Percentiles rank a stretch among this genome's conserved stretches.
Evolutionary conservation across 2,329 filamentous ascomycete species (phyloP).

Genomic region (Diplocarpon rosae): DNA sequence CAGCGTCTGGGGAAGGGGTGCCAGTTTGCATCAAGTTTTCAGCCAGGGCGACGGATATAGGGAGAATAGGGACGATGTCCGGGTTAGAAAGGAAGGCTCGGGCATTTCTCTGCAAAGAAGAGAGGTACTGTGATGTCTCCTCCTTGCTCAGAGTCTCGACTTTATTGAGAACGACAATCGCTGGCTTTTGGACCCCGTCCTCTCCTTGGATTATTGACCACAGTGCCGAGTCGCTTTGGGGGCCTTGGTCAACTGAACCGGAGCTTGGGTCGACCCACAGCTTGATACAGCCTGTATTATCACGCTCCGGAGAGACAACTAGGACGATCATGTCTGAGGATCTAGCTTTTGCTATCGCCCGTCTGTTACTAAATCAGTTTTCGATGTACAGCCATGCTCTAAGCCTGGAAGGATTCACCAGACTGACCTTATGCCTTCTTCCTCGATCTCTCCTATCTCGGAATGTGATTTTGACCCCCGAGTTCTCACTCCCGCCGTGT

Average conservation of each 20-base stretch:
- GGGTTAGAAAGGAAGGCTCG: slow-evolving; percentile 29
- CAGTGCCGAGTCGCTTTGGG: slow-evolving; percentile 5
- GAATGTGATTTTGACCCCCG: slow-evolving; percentile 2
- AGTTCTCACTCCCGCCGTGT: slow-evolving; percentile 75
- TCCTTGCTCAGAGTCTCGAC: slow-evolving; percentile 36
- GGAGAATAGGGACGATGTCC: slow-evolving; percentile 32
- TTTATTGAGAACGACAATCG: slow-evolving; percentile 53
- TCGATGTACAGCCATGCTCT: no score
- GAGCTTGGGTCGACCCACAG: neutral
- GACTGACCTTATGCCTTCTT: slow-evolving; percentile 61
- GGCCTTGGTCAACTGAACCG: neutral
- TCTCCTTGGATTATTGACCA: slow-evolving; percentile 23
- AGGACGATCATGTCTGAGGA: slow-evolving; percentile 80
- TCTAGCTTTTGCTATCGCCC: slow-evolving; percentile 69
- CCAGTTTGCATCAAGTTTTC: neutral
- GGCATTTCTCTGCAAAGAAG: slow-evolving; percentile 22
- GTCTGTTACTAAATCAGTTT: slow-evolving; percentile 31
- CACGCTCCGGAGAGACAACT: slow-evolving; percentile 60
- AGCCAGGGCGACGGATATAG: slow-evolving; percentile 60
- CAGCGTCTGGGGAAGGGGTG: slow-evolving; percentile 37
- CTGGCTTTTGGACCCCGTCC: slow-evolving; percentile 31
- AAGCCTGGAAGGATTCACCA: no score
- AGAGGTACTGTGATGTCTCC: neutral
- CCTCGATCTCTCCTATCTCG: slow-evolving; percentile 62
- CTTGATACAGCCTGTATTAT: neutral